phyloP scores from a whole-genome alignment of 164 flowering plant genomes.

The Buxus sempervirens region DNA sequence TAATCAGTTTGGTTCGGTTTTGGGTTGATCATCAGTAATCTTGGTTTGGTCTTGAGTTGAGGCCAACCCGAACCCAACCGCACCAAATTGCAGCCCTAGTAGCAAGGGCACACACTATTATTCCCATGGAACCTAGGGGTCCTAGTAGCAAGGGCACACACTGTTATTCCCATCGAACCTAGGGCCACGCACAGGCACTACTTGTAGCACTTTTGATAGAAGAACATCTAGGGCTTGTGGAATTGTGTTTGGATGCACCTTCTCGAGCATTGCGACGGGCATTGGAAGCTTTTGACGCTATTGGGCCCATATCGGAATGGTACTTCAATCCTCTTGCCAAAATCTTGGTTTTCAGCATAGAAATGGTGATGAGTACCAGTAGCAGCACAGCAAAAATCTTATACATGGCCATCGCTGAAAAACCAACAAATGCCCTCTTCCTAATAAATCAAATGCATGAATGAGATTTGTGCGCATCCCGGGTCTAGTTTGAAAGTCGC shows the following conservation, averaged over 20 bases:
- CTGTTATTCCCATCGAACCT: slow-evolving; percentile 33
- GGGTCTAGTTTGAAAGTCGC: too few species aligned
- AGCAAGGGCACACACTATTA: too few species aligned
- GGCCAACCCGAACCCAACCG: too few species aligned
- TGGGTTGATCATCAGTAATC: too few species aligned
- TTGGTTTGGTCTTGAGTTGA: too few species aligned
- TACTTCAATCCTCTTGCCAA: background rate
- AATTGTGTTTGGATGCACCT: slow-evolving; percentile 34
- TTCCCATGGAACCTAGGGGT: too few species aligned
- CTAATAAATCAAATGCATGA: too few species aligned
- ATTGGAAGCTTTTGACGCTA: slow-evolving; percentile 22
- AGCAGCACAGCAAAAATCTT: slow-evolving; percentile 29
- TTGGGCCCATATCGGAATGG: background rate
- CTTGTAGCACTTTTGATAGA: slow-evolving; percentile 33
- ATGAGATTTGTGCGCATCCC: too few species aligned
- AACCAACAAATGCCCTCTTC: too few species aligned
- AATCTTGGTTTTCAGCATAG: slow-evolving; percentile 30
- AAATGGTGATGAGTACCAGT: slow-evolving; percentile 35
- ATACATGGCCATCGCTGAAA: slow-evolving; percentile 29
- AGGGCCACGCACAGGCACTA: slow-evolving; percentile 41
- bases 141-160: slow-evolving; percentile 45
- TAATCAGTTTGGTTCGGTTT: too few species aligned
- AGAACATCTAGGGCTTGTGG: slow-evolving; percentile 35
- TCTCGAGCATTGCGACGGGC: slow-evolving; percentile 30
- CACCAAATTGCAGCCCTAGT: too few species aligned